Base-by-base conservation (phyloP, 140 eudicot genomes). In the Cichorium intybus region DNA sequence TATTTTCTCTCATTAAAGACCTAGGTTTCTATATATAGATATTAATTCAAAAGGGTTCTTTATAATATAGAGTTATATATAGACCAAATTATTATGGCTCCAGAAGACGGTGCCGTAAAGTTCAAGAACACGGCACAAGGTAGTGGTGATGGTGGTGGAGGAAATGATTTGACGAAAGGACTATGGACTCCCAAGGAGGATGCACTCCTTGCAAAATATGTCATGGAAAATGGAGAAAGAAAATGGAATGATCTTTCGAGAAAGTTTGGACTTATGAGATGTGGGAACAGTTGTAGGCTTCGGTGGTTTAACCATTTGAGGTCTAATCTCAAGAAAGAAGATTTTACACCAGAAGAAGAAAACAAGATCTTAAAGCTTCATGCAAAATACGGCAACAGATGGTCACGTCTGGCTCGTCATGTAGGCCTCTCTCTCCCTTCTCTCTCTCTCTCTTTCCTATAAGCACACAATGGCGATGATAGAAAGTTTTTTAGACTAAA, bases 241-340 rank as follows among this genome's bases (percentile, higher is more conserved):
- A 16, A 10, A 15, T 57, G 63, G 63, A 28, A 17, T 16, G 46
- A 29, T 8, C 12, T 57, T n/a, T 11, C 35, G 12, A 29, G 24
- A 57, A 29, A 12, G 15, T 15, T n/a, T 23, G 63, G 63, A n/a
- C 29, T 57, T 12, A 57, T 28, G 24, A 57, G 63, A 11, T 31
- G 46, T 16, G 46, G 63, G 9, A 57, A 16, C 5, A 57, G 63
- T 57, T 57, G 63, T 31, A 29, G 46, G 45, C 45, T n/a, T 28
- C 21, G 63, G 10, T 57, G 63, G 63, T n/a, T 57, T 17, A 31
- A 57, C 45, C 8, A 57, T 57, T n/a, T 57, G 8, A 57, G 17
- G 15, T 31, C 63, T 31, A 9, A 6, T 31, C 24, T 24, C 22
- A 61, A 61, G 66, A 61, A 41, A 37, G 54, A 12, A 22, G 8